These are phyloP conservation scores for Kodamaea kaohsiungensis DNA, from an alignment of 805 yeast genomes.

Conservation along the genomic window DNA sequence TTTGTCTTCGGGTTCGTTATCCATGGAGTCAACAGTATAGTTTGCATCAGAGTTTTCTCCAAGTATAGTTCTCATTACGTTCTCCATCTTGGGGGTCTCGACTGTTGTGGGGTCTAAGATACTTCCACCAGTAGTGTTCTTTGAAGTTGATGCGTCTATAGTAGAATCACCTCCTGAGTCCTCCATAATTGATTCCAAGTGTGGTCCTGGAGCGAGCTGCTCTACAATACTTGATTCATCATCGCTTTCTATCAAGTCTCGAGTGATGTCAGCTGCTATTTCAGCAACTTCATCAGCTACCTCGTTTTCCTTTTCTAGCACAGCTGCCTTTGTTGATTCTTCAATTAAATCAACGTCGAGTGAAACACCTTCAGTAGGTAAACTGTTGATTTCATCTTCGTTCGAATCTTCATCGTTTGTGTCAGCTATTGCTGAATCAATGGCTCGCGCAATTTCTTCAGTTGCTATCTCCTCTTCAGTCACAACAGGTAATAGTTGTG, in stretches of 20 bases:
- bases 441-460: neutral
- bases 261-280: neutral
- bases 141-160: neutral
- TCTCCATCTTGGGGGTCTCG: neutral
- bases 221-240: neutral
- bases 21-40: neutral
- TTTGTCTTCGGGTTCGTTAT: neutral
- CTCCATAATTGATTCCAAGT: neutral
- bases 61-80: neutral
- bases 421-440: neutral
- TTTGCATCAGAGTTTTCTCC: neutral
- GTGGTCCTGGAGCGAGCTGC: neutral
- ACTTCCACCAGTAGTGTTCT: neutral
- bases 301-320: neutral
- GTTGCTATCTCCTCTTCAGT: neutral
- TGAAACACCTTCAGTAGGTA: neutral
- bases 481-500: neutral
- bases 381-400: neutral
- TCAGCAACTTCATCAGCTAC: neutral
- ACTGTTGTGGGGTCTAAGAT: neutral
- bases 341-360: neutral
- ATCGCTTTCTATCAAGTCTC: neutral
- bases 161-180: conserved; percentile 1
- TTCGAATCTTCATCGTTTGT: neutral
- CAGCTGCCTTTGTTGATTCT: neutral